Conservation (phyloP, 495 filamentous ascomycete species). For the Tetracladium setigerum region DNA sequence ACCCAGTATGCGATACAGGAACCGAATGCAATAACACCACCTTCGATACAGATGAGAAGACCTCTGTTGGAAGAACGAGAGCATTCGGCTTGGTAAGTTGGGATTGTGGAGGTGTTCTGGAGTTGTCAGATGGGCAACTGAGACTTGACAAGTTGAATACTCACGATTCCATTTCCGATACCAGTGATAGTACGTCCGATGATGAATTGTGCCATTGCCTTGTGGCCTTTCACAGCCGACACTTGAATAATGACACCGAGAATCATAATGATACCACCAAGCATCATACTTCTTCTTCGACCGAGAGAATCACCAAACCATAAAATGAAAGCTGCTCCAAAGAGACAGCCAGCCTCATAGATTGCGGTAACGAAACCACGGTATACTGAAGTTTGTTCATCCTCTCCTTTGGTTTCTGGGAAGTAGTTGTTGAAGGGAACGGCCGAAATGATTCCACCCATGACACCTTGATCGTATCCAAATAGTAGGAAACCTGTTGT, state of each 20-base stretch:
- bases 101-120: slow-evolving; percentile 63
- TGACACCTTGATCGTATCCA: slow-evolving; percentile 53
- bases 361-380: slow-evolving; percentile 78
- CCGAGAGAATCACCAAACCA: slow-evolving; percentile 61
- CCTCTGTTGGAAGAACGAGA: slow-evolving; percentile 70
- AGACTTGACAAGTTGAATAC: not conserved
- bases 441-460: slow-evolving; percentile 76
- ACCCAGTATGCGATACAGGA: slow-evolving; percentile 77
- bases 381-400: slow-evolving; percentile 47
- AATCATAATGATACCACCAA: slow-evolving; percentile 65
- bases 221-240: slow-evolving; percentile 35
- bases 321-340: slow-evolving; percentile 66
- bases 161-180: slow-evolving; percentile 60
- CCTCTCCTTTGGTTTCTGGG: slow-evolving; percentile 52
- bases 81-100: slow-evolving; percentile 75
- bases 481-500: slow-evolving; percentile 71
- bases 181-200: slow-evolving; percentile 68
- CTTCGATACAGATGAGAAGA: slow-evolving; percentile 78
- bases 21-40: slow-evolving; percentile 71
- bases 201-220: slow-evolving; percentile 58
- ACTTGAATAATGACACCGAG: slow-evolving; percentile 65
- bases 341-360: slow-evolving; percentile 73
- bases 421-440: slow-evolving; percentile 64
- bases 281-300: slow-evolving; percentile 49
- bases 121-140: not conserved